A percentile compares a stretch with the other conserved stretches of the same genome.
Evolutionary conservation across 2,329 filamentous ascomycete genomes (phyloP).

Genomic region (Clarireedia paspali): DNA sequence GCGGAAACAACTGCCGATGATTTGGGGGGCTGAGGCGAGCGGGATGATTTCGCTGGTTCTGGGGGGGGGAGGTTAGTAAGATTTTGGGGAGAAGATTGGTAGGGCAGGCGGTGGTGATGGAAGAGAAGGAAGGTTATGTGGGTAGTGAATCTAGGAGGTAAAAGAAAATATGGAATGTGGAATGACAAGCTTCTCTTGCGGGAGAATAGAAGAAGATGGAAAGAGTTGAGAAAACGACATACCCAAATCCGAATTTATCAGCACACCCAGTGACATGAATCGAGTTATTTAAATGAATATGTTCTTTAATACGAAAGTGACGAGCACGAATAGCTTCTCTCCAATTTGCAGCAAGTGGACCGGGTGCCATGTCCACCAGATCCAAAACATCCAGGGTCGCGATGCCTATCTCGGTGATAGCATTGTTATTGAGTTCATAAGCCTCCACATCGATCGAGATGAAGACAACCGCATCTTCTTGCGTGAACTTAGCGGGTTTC

Average conservation of each 20-base stretch:
- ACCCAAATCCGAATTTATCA: constrained; percentile 69
- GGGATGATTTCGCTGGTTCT: constrained; percentile 48
- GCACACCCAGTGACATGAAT: constrained; percentile 67
- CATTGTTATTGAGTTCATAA: constrained; percentile 57
- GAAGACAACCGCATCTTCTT: constrained; percentile 56
- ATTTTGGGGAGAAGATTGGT: neutral
- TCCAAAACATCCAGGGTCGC: constrained; percentile 66
- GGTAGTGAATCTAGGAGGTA: no score
- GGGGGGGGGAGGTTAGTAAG: neutral
- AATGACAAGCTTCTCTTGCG: neutral
- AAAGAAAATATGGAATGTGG: no score
- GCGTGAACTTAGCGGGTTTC: constrained; percentile 37
- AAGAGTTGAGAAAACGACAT: constrained; percentile 24
- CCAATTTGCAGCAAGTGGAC: constrained; percentile 58
- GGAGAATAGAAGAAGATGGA: neutral
- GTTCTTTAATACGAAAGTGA: constrained; percentile 72
- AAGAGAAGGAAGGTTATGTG: neutral
- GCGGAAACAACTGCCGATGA: constrained; percentile 47
- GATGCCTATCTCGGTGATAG: constrained; percentile 81
- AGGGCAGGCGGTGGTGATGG: neutral
- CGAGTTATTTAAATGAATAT: constrained; percentile 56
- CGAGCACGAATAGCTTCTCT: constrained; percentile 55
- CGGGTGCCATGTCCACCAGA: constrained; percentile 48
- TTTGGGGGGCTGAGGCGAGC: constrained; percentile 35
- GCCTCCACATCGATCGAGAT: constrained; percentile 78